Conservation (phyloP, 164 flowering plant genomes). For the Macadamia integrifolia region DNA sequence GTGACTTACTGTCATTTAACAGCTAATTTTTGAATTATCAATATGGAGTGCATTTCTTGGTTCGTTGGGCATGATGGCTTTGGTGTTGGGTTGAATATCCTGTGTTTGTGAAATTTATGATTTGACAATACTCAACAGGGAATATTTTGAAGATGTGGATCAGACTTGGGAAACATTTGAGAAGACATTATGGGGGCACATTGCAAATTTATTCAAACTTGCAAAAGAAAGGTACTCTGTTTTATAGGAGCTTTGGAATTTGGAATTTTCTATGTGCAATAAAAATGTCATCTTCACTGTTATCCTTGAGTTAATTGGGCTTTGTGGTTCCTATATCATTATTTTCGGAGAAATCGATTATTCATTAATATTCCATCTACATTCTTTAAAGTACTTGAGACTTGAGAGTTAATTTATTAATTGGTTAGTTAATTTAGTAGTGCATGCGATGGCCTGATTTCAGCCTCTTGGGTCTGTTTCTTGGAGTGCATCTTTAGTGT, state of each 20-base stretch:
- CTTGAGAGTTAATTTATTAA: not conserved
- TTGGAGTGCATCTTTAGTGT: not conserved
- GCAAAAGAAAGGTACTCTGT: constrained; percentile 76
- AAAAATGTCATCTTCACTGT: not conserved
- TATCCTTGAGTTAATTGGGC: not conserved
- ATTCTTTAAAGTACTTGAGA: not conserved
- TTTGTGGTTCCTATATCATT: not conserved
- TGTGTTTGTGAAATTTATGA: not conserved
- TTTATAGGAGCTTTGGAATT: not conserved
- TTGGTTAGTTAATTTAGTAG: not conserved
- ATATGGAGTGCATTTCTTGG: too few relatives aligned
- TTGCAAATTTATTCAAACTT: constrained; percentile 76
- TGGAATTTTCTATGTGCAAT: not conserved
- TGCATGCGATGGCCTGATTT: not conserved
- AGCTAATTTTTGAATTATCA: not conserved
- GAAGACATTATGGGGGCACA: constrained; percentile 85
- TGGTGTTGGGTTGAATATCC: not conserved
- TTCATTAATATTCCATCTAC: not conserved
- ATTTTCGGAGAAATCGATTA: not conserved
- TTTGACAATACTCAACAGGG: constrained; percentile 33
- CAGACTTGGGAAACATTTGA: constrained; percentile 98
- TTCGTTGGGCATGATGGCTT: not conserved
- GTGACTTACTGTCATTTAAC: not conserved
- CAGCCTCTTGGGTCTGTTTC: not conserved
- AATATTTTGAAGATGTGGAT: constrained; percentile 98